Evolutionary conservation across 305 asterid genomes (phyloP), one percentile per base, ranked within the genome.

Genomic region (Rubia balearica): DNA sequence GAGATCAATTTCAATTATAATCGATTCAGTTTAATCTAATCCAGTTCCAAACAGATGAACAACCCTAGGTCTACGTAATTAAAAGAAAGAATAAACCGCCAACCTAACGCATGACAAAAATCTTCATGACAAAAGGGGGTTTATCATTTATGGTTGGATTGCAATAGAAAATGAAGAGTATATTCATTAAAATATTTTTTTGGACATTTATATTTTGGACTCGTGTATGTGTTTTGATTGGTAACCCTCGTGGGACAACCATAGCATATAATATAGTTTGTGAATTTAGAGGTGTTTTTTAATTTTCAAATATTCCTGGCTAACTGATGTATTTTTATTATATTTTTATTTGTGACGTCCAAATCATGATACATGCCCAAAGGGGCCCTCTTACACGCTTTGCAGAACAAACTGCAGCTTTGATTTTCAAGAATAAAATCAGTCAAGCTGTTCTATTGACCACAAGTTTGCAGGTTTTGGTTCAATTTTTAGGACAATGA

Each of bases 241-340:
- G 17, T 46, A 46, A 33, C 62, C 30, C 65, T 38, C 45, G 65
- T 40, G 65, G 24, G 59, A 38, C 76, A 24, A 51, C 45, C 13
- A 40, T 53, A 64, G 5, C 56, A 51, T 51, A 51, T 6, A 51
- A 16, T 51, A 51, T 5, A 16, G 57, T 16, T 51, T 51, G 21
- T 21, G 14, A 56, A 19, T 56, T 21, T n/a, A 60, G 24, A 36
- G 14, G 46, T 17, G 36, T 33, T 43, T 33, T 30, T 30, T 24
- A 63, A 45, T 46, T 48, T 56, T 36, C 55, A 40, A 72, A 49
- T 65, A 64, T 72, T 64, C 70, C n/a, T 1, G 43, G 12, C 30
- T 14, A 48, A 12, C 13, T n/a, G n/a, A n/a, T n/a, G n/a, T n/a
- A n/a, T 30, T 6, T 71, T 48, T 46, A 10, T 5, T 51, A 0